A percentile compares a stretch with the other conserved stretches of the same genome.
Conservation (phyloP, 306 rosid genomes). For the Begonia fuchsioides region DNA sequence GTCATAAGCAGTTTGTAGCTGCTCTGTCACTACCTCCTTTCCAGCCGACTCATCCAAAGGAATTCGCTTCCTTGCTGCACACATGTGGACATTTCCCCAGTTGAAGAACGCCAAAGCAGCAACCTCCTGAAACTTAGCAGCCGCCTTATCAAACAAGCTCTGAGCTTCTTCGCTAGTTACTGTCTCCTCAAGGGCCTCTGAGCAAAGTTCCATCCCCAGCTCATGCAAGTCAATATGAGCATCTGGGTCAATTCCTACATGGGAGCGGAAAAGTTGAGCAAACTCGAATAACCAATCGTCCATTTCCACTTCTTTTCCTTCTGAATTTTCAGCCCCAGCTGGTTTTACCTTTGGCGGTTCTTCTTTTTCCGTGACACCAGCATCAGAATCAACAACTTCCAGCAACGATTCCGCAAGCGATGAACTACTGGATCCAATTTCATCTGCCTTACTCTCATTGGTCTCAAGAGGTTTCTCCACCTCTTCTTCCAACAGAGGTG, state of each 20-base stretch:
- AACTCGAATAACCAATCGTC: conserved; percentile 98
- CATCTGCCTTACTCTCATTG: conserved; percentile 57
- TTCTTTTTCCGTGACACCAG: conserved; percentile 44
- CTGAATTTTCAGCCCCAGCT: conserved; percentile 43
- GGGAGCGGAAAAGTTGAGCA: conserved; percentile 92
- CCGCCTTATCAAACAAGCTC: conserved; percentile 78
- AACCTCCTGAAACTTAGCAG: conserved; percentile 96
- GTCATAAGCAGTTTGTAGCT: conserved; percentile 84
- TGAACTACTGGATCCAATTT: conserved; percentile 50
- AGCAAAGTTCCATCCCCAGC: conserved; percentile 97
- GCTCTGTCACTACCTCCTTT: conserved; percentile 54
- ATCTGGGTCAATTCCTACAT: conserved; percentile 92
- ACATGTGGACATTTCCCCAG: conserved; percentile 97
- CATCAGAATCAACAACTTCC: conserved; percentile 39
- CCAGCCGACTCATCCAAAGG: conserved; percentile 83
- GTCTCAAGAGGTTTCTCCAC: conserved; percentile 55
- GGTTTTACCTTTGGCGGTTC: conserved; percentile 48
- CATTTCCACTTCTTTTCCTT: conserved; percentile 91
- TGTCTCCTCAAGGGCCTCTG: conserved; percentile 95
- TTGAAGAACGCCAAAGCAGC: conserved; percentile 93
- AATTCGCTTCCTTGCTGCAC: conserved; percentile 89
- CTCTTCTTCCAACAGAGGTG: conserved; percentile 79
- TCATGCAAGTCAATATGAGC: conserved; percentile 94
- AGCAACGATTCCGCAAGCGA: conserved; percentile 50
- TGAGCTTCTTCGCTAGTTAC: conserved; percentile 96